Evolutionary conservation across 1,139 yeast species (phyloP), one percentile per base, ranked within the genome.

Genomic region (Blastobotrys illinoisensis): DNA sequence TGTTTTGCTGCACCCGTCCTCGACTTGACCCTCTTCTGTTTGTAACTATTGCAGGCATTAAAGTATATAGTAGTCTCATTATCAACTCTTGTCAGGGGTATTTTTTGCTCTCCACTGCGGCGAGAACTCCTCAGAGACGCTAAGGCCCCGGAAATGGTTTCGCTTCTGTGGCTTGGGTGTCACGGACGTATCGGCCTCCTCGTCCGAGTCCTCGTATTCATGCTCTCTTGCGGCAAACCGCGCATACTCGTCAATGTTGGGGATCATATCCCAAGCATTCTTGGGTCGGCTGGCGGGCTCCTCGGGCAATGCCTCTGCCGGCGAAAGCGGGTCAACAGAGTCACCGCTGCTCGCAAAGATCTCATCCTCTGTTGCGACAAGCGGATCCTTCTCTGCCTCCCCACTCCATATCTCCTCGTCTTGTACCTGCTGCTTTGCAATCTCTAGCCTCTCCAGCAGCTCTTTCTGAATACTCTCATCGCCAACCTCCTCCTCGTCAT

Each of bases 401-500:
- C 13, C 32, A 11, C 32, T 26, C 32, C 32, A 26, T 26, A 26
- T 26, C 13, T 26, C 32, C 32, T 26, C 32, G 11, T 26, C 32
- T 11, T 26, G 32, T 26, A 26, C 32, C 32, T 26, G 32, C 32
- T 26, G 32, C 32, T 26, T 26, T 7, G 32, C 32, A 11, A 26
- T 26, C 13, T 26, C 32, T 2, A 26, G 32, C 11, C 9, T 26
- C 13, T 26, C 32, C 32, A 26, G 32, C 24, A 32, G 45, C 19
- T 50, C 52, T n/a, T 48, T 44, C 13, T 36, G 52, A 44, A 28
- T 21, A 5, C 24, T 49, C 3, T 11, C 16, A 13, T 43, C 20
- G 19, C 9, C 43, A 7, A 11, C 51, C 21, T 40, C 47, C 20
- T 36, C 49, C 5, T 47, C 21, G 4, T 46, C 24, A 3, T 32